Evolutionary conservation across 345 rosid species (phyloP), one percentile per base, ranked within the genome.

Genomic region (Eucalyptus microcorys): DNA sequence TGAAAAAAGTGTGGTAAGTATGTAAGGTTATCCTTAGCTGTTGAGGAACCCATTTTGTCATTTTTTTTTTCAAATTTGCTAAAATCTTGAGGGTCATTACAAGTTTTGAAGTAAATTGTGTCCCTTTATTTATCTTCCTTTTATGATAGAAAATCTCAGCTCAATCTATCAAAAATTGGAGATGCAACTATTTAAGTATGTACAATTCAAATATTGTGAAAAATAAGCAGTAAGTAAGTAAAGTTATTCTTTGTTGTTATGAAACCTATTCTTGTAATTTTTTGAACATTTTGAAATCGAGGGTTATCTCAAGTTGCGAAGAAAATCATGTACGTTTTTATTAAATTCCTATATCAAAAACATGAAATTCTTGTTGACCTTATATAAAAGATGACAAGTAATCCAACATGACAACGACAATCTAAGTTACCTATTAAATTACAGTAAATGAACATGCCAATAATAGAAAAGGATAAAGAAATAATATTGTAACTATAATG

Each of bases 131-230:
- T 37, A 2, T 32, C 79, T 32, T 19, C 0, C 10, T 19, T 59
- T 59, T 27, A 11, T 5, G 66, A 59, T 59, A 59, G n/a, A 52
- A 27, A 59, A 59, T 57, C 13, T 57, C 64, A 59, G 0, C 7
- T 59, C 15, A 59, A 59, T 59, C n/a, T 12, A 59, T 59, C 15
- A 64, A 64, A 64, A 30, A 64, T 64, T 59, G 66, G 32, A 59
- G 13, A 59, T 59, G 26, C 7, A 0, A 59, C n/a, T 59, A 26
- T 59, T 59, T 0, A 0, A 57, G 71, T 14, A 64, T 64, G 71
- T 30, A 64, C 32, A n/a, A 64, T 64, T 32, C 71, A 64, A 30
- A 30, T 64, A 64, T 5, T 11, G 17, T 6, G 71, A 64, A 64
- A 64, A n/a, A 64, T 64, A 27, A 14, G 37, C 8, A 0, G 37